Conservation (phyloP, 2,329 filamentous ascomycete species). For the Xylaria sp. region DNA sequence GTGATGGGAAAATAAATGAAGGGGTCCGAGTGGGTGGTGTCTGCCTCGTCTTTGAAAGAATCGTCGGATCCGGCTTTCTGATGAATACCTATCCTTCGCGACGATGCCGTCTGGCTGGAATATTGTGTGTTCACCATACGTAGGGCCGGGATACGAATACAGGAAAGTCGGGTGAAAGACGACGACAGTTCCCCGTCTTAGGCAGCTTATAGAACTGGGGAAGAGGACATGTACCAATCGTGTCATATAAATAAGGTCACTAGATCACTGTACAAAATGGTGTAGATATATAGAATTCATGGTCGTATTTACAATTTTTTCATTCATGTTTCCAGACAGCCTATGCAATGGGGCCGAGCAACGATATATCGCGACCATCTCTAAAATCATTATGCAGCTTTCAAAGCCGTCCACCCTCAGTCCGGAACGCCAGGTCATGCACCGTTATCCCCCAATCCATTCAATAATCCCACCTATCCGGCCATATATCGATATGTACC, state of each 20-base stretch:
- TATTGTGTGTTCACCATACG: neutral
- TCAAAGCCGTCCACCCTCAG: conserved; percentile 17
- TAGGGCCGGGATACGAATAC: neutral
- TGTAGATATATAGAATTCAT: neutral
- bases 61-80: neutral
- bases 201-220: neutral
- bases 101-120: neutral
- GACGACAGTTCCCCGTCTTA: neutral
- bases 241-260: neutral
- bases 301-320: neutral
- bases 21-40: too few relatives aligned
- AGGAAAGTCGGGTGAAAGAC: too few relatives aligned
- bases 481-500: neutral
- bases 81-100: too few relatives aligned
- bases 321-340: neutral
- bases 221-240: neutral
- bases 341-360: conserved; percentile 1
- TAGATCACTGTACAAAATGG: conserved; percentile 30
- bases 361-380: conserved; percentile 2
- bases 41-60: too few relatives aligned
- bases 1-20: too few relatives aligned
- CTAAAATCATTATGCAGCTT: conserved; percentile 6
- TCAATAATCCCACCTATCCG: neutral
- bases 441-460: conserved; percentile 6
- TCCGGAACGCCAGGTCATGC: conserved; percentile 33